Evolutionary conservation across 129 eudicot genomes (phyloP).

Genomic region (sunflower (Helianthus annuus)): DNA sequence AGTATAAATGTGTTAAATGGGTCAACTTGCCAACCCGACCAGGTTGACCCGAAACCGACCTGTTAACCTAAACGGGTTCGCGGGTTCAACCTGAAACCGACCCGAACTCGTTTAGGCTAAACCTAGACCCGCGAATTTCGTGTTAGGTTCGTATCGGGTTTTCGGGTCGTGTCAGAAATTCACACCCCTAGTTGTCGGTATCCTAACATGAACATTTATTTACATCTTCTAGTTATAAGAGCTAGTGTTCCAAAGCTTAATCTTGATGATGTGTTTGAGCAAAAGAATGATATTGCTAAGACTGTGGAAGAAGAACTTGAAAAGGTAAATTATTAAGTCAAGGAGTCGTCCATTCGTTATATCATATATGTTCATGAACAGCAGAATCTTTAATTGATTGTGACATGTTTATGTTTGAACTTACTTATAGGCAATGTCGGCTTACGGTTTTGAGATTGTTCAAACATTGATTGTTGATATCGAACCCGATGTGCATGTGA

Average conservation of each 20-base stretch:
- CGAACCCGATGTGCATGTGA: constrained; percentile 90
- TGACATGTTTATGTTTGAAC: constrained; percentile 13
- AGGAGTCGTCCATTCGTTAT: not conserved
- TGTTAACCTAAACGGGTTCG: too few relatives aligned
- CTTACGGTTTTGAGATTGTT: constrained; percentile 86
- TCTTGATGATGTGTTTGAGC: constrained; percentile 88
- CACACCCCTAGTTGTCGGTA: too few relatives aligned
- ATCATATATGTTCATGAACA: not conserved
- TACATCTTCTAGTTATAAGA: constrained; percentile 60
- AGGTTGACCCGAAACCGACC: too few relatives aligned
- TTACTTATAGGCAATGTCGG: constrained; percentile 78
- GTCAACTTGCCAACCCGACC: too few relatives aligned
- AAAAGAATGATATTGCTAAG: constrained; percentile 86
- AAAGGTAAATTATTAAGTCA: constrained; percentile 45
- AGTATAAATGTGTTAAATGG: too few relatives aligned
- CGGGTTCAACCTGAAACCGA: too few relatives aligned
- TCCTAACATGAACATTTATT: not conserved
- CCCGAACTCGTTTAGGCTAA: too few relatives aligned
- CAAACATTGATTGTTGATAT: constrained; percentile 89
- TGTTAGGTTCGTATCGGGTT: too few relatives aligned
- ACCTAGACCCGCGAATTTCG: too few relatives aligned
- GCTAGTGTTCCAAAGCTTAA: constrained; percentile 82
- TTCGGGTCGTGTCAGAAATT: too few relatives aligned
- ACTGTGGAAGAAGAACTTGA: constrained; percentile 90
- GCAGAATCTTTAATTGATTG: not conserved